Conservation (phyloP, 2,329 filamentous ascomycete species). For the Pseudophaeomoniella oleicola region DNA sequence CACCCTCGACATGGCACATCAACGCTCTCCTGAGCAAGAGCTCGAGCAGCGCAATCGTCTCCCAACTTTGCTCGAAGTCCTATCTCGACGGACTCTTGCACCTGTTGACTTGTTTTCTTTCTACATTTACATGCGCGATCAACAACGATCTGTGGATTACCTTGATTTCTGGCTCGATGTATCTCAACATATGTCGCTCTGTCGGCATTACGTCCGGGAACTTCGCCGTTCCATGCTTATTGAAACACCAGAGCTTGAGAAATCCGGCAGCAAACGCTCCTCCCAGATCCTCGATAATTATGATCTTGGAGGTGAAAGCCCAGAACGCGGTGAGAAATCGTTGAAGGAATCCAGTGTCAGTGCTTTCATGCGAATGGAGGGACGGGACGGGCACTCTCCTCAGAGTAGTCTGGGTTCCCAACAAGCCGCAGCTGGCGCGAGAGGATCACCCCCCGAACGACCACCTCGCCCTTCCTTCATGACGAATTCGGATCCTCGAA, state of each 20-base stretch:
- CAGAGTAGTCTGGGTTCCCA: conserved; percentile 24
- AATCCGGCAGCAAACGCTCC: conserved; percentile 65
- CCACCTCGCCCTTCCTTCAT: conserved; percentile 44
- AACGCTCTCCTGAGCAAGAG: conserved; percentile 12
- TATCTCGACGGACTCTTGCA: conserved; percentile 84
- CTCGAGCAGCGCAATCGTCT: conserved; percentile 58
- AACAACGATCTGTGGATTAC: conserved; percentile 95
- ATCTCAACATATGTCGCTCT: conserved; percentile 95
- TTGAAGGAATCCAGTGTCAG: conserved; percentile 83
- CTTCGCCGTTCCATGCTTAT: conserved; percentile 84
- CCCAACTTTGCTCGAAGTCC: conserved; percentile 87
- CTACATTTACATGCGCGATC: conserved; percentile 99
- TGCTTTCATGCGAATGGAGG: conserved; percentile 60
- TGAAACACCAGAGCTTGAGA: conserved; percentile 81
- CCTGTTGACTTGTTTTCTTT: conserved; percentile 97
- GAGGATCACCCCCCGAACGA: conserved; percentile 27
- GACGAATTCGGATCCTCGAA: conserved; percentile 48
- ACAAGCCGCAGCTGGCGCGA: conserved; percentile 23
- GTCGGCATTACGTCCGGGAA: conserved; percentile 88
- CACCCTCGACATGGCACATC: not conserved
- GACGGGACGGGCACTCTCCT: conserved; percentile 34
- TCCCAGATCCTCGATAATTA: conserved; percentile 63
- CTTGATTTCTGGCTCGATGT: conserved; percentile 99
- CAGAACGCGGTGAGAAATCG: conserved; percentile 40
- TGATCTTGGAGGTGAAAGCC: conserved; percentile 50